Conservation (phyloP, 2,329 filamentous ascomycete genomes). For the Fusarium irregulare region DNA sequence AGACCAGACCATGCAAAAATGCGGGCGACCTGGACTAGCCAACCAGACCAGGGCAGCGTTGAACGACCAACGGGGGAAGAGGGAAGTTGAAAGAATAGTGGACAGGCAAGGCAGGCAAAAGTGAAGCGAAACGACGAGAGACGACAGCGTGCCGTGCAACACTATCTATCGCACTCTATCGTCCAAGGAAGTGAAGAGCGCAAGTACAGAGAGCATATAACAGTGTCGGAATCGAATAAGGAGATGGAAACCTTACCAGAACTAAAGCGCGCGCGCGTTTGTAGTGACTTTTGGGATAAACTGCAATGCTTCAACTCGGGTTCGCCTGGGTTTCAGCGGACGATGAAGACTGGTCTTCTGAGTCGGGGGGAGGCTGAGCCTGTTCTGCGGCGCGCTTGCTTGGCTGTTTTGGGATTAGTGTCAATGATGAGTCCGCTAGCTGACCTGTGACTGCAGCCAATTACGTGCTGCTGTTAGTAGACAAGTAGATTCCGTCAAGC, state of each 20-base stretch:
- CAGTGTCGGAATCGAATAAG: conserved; percentile 23
- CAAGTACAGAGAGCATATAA: conserved; percentile 16
- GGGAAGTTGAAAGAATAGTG: conserved; percentile 34
- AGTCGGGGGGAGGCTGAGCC: conserved; percentile 41
- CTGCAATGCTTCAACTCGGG: conserved; percentile 45
- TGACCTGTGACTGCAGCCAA: conserved; percentile 38
- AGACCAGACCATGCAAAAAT: conserved; percentile 36
- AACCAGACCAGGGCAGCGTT: conserved; percentile 13
- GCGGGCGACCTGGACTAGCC: conserved; percentile 28
- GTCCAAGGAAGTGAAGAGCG: conserved; percentile 8
- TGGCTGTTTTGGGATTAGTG: conserved; percentile 49
- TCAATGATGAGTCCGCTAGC: conserved; percentile 35
- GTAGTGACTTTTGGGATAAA: conserved; percentile 41
- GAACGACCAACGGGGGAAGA: conserved; percentile 22
- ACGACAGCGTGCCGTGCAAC: conserved; percentile 32
- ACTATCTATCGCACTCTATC: conserved; percentile 35
- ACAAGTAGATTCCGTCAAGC: not conserved
- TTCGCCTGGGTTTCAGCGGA: conserved; percentile 49
- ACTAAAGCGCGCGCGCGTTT: conserved; percentile 44
- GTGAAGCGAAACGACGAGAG: conserved; percentile 36
- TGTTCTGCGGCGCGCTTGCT: conserved; percentile 32
- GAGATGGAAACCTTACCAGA: conserved; percentile 49
- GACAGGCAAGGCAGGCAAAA: conserved; percentile 31
- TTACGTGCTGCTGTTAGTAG: conserved; percentile 30
- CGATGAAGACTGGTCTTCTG: conserved; percentile 46